A percentile compares a stretch with the other conserved stretches of the same genome.
phyloP scores from a whole-genome alignment of 495 filamentous ascomycete species.

The Aspergillus kassunensis region DNA sequence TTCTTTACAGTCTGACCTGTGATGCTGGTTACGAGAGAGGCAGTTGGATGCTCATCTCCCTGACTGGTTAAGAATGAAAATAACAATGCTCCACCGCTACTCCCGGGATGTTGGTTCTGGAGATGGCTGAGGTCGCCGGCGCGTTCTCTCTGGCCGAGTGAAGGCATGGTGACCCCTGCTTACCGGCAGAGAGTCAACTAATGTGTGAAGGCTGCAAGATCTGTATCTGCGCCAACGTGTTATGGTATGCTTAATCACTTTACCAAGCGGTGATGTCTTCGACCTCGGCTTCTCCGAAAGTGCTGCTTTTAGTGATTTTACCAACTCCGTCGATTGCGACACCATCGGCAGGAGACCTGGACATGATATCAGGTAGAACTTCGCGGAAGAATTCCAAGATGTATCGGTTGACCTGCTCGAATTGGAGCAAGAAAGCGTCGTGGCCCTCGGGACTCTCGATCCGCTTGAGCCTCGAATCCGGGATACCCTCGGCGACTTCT shows the following conservation, averaged over 20 bases:
- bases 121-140: constrained; percentile 12
- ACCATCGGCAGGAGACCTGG: constrained; percentile 46
- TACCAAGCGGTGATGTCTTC: constrained; percentile 98
- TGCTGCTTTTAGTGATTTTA: constrained; percentile 70
- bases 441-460: constrained; percentile 95
- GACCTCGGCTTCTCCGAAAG: constrained; percentile 91
- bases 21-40: constrained; percentile 35
- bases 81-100: constrained; percentile 39
- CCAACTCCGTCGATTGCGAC: constrained; percentile 35
- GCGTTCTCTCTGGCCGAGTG: constrained; percentile 20
- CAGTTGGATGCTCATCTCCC: constrained; percentile 49
- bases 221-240: constrained; percentile 21
- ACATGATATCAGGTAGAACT: constrained; percentile 83
- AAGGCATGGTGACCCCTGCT: constrained; percentile 6
- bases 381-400: constrained; percentile 81
- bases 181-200: background rate
- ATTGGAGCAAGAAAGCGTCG: constrained; percentile 93
- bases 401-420: constrained; percentile 90
- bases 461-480: constrained; percentile 67
- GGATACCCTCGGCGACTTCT: constrained; percentile 80
- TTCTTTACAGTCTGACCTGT: constrained; percentile 45
- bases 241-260: constrained; percentile 9
- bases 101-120: constrained; percentile 24
- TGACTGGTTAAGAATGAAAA: constrained; percentile 42
- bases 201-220: constrained; percentile 36